Evolutionary conservation across 441 rosid genomes (phyloP).

Genomic region (Syzygium syzygioides): DNA sequence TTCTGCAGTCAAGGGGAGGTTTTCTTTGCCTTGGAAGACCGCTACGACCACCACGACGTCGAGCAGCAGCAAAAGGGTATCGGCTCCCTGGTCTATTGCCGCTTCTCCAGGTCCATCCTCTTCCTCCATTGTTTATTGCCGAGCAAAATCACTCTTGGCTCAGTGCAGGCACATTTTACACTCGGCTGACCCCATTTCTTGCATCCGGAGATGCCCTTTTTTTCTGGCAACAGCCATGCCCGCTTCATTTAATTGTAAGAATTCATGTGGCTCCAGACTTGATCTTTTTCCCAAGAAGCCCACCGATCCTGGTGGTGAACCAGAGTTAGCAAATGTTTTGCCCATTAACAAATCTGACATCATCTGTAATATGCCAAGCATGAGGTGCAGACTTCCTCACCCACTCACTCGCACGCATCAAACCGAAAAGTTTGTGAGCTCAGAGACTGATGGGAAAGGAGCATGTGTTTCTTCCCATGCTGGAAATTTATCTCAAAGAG

Average conservation of each 20-base stretch:
- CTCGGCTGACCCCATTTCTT: constrained; percentile 53
- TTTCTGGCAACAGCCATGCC: constrained; percentile 13
- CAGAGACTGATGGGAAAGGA: constrained; percentile 4
- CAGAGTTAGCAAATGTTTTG: constrained; percentile 10
- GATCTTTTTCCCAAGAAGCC: not conserved
- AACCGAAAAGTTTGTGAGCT: constrained; percentile 11
- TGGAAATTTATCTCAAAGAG: constrained; percentile 20
- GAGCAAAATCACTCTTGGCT: constrained; percentile 34
- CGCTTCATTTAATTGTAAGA: constrained; percentile 6
- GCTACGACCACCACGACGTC: constrained; percentile 36
- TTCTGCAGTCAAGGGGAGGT: constrained; percentile 10
- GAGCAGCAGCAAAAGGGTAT: constrained; percentile 63
- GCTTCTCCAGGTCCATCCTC: constrained; percentile 6
- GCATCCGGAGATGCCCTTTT: constrained; percentile 29
- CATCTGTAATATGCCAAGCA: not conserved
- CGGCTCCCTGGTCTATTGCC: constrained; percentile 39
- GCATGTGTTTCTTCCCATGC: constrained; percentile 7
- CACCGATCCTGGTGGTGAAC: constrained; percentile 1
- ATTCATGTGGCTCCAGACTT: constrained; percentile 4
- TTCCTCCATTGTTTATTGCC: constrained; percentile 17
- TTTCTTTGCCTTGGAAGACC: constrained; percentile 17
- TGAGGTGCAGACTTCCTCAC: not conserved
- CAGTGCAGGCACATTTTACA: constrained; percentile 49
- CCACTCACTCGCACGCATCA: not conserved
- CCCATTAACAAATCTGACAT: not conserved